Evolutionary conservation across 1,284 basidiomycete species (phyloP), one percentile per base, ranked within the genome.

Genomic region (Entoloma clypeatum): DNA sequence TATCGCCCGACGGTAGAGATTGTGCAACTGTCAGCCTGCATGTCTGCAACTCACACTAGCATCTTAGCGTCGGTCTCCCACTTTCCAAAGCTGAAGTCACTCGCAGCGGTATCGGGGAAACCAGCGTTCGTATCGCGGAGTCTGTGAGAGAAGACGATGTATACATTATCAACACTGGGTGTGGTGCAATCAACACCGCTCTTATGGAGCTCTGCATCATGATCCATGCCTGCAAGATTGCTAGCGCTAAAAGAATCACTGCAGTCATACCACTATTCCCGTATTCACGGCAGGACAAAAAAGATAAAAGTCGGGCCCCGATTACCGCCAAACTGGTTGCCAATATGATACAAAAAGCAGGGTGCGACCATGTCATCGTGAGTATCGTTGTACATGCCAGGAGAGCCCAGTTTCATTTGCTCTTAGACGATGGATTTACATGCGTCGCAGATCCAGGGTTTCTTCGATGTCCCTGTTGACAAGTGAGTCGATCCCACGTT

Each of bases 391-490:
- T 37, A 47, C 29, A 25, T 33, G 18, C 32, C 23, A 39, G 25
- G 31, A 27, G 23, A n/a, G n/a, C n/a, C n/a, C n/a, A n/a, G n/a
- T 33, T 44, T 41, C 32, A 24, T 38, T 31, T 43, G 34, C 41
- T 34, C 36, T 18, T 56, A 97, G 95, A 98, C 92, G 21, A 99
- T 95, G 93, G 94, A 96, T 68, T 69, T 97, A 55, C 92, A 97
- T 61, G 93, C 94, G 34, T 93, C 91, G n/a, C 94, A 96, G 61
- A 97, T 97, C 51, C 94, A 99, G 67, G 96, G 96, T 24, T 99
- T 99, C 75, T 99, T 99, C 65, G 95, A 99, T 65, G 95, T 98
- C n/a, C 96, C 96, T 11, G 95, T 99, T 49, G 95, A 99, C 75
- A 97, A 97, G 93, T 96, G 63, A 77, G 92, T 81, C 36, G 26